Evolutionary conservation across 2,329 filamentous ascomycete species (phyloP), one percentile per base, ranked within the genome.

Genomic region (Exophiala phaeomuriformis): DNA sequence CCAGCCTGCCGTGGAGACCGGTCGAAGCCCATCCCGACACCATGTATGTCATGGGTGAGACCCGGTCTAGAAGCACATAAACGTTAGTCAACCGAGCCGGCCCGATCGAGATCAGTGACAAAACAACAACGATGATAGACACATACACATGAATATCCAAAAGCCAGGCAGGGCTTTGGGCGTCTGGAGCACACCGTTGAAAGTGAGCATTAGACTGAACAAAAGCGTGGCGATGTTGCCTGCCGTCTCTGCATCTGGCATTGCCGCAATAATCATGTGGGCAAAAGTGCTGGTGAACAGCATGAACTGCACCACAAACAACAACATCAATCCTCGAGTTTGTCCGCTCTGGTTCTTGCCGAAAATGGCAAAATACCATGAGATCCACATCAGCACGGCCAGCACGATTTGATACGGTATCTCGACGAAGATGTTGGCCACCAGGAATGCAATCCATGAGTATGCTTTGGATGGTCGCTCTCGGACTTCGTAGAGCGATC

Each of bases 31-130:
- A 82, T 19, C 83, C 86, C 4, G 78, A 77, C 30, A 91, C 80
- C 10, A 91, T 73, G 67, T 95, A 95, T 0, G 86, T 90, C 63
- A 95, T 86, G 0, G 90, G 89, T 0, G 87, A 86, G 33, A 91
- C 77, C 1, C 72, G 82, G 67, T 82, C 0, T 65, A 63, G 60
- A 85, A 87, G 72, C 1, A 88, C 90, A 89, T 1, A 77, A 78
- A 4, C 86, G 75, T 2, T 88, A 71, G 37, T 19, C 19, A 19
- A 19, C 19, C 19, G 19, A 19, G 19, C 19, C 19, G 19, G 19
- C 19, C 19, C 19, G 83, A 77, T 42, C 9, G 27, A 6, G 69
- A 86, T 85, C 68, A 86, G 84, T 2, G 19, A 19, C 19, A 19
- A 19, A 19, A 19, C 19, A 19, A 19, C 19, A 19, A 19, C 19